These are phyloP conservation scores for Sugiyamaella pinicola DNA, from an alignment of 1,139 yeast species.

Conservation along the genomic window DNA sequence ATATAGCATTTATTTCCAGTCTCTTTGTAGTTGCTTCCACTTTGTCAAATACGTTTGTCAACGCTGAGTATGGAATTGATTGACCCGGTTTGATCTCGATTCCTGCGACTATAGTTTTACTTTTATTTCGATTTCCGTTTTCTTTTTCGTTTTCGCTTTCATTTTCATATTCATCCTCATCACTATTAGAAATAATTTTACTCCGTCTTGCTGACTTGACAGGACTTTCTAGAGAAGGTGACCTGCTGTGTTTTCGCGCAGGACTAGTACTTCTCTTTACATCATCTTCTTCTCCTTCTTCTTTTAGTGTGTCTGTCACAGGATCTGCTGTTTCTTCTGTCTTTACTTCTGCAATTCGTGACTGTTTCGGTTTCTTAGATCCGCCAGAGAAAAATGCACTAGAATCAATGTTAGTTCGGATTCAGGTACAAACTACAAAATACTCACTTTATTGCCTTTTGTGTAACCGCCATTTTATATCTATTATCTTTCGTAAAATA, in stretches of 20 bases:
- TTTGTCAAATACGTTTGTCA: slow-evolving; percentile 70
- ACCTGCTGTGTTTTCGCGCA: not conserved
- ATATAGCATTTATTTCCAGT: slow-evolving; percentile 72
- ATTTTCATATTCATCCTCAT: slow-evolving; percentile 1
- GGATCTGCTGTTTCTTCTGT: not conserved
- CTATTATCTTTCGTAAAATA: not conserved
- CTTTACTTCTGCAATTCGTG: not conserved
- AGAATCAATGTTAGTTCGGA: not conserved
- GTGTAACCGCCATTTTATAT: slow-evolving; percentile 15
- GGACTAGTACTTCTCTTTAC: not conserved
- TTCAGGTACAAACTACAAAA: not conserved
- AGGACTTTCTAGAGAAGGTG: not conserved
- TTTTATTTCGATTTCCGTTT: not conserved
- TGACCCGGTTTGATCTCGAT: slow-evolving; percentile 7
- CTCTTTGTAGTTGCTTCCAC: slow-evolving; percentile 81
- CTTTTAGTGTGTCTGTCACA: not conserved
- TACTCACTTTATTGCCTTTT: slow-evolving; percentile 17
- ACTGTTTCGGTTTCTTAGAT: slow-evolving; percentile 8
- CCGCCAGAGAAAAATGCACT: slow-evolving; percentile 16
- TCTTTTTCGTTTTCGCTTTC: too few relatives aligned
- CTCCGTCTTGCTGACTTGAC: not conserved
- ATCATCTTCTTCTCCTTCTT: not conserved
- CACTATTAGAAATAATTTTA: not conserved
- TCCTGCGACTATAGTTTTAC: too few relatives aligned
- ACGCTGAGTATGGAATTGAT: slow-evolving; percentile 23